These are phyloP conservation scores for Barnettozyma hawaiiensis DNA, from an alignment of 1,139 yeast genomes.

Conservation along the genomic window DNA sequence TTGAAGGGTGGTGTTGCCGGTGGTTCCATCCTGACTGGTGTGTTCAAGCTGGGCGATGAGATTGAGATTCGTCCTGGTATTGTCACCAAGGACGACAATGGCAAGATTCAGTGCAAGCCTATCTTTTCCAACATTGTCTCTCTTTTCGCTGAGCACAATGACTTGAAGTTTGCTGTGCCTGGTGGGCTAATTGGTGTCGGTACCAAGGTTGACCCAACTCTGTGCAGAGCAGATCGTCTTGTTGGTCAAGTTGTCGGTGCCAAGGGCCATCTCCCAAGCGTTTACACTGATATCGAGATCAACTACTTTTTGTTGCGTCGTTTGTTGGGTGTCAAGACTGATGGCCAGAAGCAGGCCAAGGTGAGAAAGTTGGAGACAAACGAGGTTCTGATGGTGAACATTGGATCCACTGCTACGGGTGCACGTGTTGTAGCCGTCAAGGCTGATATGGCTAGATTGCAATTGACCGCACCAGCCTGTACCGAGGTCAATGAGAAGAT, in stretches of 20 bases:
- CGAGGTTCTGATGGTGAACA: constrained; percentile 97
- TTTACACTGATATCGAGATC: constrained; percentile 95
- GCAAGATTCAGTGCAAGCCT: constrained; percentile 92
- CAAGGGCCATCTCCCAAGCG: constrained; percentile 90
- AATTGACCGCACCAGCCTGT: constrained; percentile 97
- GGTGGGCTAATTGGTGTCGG: constrained; percentile 99
- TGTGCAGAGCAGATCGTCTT: constrained; percentile 98
- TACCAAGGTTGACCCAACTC: constrained; percentile 96
- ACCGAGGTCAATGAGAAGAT: constrained; percentile 97
- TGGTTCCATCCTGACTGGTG: constrained; percentile 96
- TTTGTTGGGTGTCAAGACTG: constrained; percentile 96
- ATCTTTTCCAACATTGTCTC: constrained; percentile 92
- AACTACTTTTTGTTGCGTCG: constrained; percentile 96
- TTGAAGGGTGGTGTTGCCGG: constrained; percentile 99
- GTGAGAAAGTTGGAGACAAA: constrained; percentile 91
- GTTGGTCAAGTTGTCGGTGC: constrained; percentile 99
- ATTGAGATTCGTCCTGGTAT: constrained; percentile 99
- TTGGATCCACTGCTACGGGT: constrained; percentile 99
- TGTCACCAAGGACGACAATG: constrained; percentile 89
- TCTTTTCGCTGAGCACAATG: constrained; percentile 95
- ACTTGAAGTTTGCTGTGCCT: constrained; percentile 97
- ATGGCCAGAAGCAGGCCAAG: constrained; percentile 95
- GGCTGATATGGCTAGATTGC: constrained; percentile 99
- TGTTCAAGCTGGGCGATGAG: constrained; percentile 94
- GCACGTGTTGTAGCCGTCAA: constrained; percentile 97